A percentile compares a stretch with the other conserved stretches of the same genome.
Evolutionary conservation across 345 rosid genomes (phyloP).

Genomic region (Acer campestre): DNA sequence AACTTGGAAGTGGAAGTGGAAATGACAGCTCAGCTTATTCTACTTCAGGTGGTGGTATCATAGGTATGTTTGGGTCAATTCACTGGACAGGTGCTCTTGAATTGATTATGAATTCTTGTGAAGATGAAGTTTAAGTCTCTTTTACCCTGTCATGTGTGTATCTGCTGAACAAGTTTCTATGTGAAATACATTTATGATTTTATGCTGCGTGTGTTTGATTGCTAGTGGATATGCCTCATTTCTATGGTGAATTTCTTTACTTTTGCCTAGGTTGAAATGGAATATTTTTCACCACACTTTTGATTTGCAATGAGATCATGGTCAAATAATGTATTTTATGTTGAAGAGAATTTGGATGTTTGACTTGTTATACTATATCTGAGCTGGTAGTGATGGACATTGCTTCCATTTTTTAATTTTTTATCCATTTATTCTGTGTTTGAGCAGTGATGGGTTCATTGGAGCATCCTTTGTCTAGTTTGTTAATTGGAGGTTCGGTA

Average conservation of each 20-base stretch:
- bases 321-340: neutral
- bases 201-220: neutral
- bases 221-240: neutral
- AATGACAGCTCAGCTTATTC: slow-evolving; percentile 55
- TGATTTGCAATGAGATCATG: neutral
- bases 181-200: slow-evolving; percentile 1
- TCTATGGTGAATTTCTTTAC: neutral
- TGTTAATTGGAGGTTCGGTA: slow-evolving; percentile 75
- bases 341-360: slow-evolving; percentile 12
- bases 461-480: slow-evolving; percentile 89
- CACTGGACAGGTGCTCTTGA: neutral
- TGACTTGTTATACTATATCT: neutral
- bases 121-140: neutral
- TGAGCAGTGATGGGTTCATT: slow-evolving; percentile 88
- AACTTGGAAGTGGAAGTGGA: slow-evolving; percentile 99
- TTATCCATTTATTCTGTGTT: slow-evolving; percentile 26
- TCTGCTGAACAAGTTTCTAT: neutral
- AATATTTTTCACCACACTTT: neutral
- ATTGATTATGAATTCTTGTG: neutral
- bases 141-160: neutral
- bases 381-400: slow-evolving; percentile 18
- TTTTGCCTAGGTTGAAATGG: neutral
- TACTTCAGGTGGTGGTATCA: slow-evolving; percentile 91
- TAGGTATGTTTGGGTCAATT: slow-evolving; percentile 51
- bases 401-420: neutral